Conservation (phyloP, 495 filamentous ascomycete species). For the Aspergillus asperescens region DNA sequence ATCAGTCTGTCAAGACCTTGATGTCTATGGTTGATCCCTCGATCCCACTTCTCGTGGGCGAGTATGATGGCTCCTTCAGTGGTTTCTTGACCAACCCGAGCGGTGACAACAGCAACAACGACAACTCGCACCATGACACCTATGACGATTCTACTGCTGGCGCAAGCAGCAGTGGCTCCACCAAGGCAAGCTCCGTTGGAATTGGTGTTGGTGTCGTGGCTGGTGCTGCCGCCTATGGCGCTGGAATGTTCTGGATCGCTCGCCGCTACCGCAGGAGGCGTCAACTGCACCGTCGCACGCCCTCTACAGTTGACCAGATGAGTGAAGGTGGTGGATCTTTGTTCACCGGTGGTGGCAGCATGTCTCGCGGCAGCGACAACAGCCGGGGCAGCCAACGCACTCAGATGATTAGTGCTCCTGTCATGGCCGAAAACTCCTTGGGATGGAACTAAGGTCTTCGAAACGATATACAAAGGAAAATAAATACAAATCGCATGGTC, state of each 20-base stretch:
- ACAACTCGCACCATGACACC: conserved; percentile 27
- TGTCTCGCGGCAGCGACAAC: conserved; percentile 43
- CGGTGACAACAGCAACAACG: conserved; percentile 18
- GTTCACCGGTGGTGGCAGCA: conserved; percentile 38
- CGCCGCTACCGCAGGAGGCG: conserved; percentile 87
- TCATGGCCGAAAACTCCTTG: conserved; percentile 95
- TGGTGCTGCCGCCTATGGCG: conserved; percentile 87
- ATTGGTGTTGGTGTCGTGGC: conserved; percentile 73
- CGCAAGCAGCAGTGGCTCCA: conserved; percentile 45
- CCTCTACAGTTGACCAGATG: conserved; percentile 51
- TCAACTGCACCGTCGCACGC: conserved; percentile 71
- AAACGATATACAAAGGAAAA: conserved; percentile 14
- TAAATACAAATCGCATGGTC: neutral
- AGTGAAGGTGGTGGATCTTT: conserved; percentile 37
- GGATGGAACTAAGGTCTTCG: conserved; percentile 80
- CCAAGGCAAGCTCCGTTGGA: conserved; percentile 70
- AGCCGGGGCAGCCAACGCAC: conserved; percentile 67
- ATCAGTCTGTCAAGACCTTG: conserved; percentile 54
- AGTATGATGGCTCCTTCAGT: conserved; percentile 33
- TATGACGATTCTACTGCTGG: conserved; percentile 36
- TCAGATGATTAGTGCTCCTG: conserved; percentile 74
- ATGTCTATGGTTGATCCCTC: conserved; percentile 78
- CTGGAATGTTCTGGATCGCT: conserved; percentile 97
- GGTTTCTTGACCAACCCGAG: conserved; percentile 22
- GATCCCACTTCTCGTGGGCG: conserved; percentile 68